Percentiles rank a stretch among this genome's conserved stretches.
Evolutionary conservation across 1,139 yeast species (phyloP).

Genomic region (Torulaspora globosa): DNA sequence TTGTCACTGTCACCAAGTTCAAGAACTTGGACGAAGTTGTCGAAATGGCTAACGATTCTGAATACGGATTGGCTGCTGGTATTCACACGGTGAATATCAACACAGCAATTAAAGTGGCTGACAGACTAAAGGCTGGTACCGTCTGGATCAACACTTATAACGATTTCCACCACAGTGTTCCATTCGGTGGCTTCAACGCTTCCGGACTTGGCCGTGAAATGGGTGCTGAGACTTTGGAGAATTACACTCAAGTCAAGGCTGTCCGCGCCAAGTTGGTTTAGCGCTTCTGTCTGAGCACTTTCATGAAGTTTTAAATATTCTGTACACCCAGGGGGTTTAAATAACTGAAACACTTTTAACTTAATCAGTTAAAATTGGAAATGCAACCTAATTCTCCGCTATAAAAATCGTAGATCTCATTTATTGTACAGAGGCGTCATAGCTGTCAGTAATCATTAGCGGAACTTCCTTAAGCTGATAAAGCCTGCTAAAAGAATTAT

Average conservation of each 20-base stretch:
- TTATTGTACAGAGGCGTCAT: too few relatives aligned
- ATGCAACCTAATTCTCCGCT: too few relatives aligned
- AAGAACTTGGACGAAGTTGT: slow-evolving; percentile 52
- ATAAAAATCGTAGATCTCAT: too few relatives aligned
- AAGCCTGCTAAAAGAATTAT: neutral
- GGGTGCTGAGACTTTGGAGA: slow-evolving; percentile 59
- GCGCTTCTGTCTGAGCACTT: slow-evolving; percentile 1
- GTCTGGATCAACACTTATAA: slow-evolving; percentile 52
- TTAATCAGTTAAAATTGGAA: too few relatives aligned
- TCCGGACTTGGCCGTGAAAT: slow-evolving; percentile 67
- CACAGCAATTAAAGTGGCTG: slow-evolving; percentile 47
- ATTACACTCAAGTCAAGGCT: slow-evolving; percentile 58
- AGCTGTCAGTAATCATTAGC: too few relatives aligned
- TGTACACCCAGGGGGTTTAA: neutral
- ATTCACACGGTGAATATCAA: slow-evolving; percentile 50
- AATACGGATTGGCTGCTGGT: slow-evolving; percentile 63
- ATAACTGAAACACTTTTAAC: neutral
- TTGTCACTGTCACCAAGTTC: slow-evolving; percentile 54
- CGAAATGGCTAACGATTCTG: slow-evolving; percentile 51
- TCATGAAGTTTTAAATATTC: slow-evolving; percentile 1
- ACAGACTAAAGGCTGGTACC: slow-evolving; percentile 55
- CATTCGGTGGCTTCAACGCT: slow-evolving; percentile 57
- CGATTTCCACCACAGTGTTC: slow-evolving; percentile 52
- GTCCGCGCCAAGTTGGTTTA: slow-evolving; percentile 44
- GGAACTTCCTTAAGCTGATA: neutral